These are phyloP conservation scores for Lyophyllum shimeji DNA, from an alignment of 768 basidiomycete genomes.

Conservation along the genomic window DNA sequence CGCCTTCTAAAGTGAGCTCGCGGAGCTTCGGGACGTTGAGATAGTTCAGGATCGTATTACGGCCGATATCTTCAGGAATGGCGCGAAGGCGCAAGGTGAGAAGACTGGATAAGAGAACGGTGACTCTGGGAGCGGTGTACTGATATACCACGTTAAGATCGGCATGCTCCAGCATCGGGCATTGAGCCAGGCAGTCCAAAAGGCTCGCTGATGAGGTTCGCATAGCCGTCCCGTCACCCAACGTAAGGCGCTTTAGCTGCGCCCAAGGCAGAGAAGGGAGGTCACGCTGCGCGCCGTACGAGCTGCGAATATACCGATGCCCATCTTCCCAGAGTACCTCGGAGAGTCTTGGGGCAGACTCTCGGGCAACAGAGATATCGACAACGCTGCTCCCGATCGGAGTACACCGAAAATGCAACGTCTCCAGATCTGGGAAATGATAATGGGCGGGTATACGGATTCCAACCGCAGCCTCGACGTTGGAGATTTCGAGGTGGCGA, in stretches of 20 bases:
- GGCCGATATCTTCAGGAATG: not conserved
- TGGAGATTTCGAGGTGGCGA: constrained; percentile 1
- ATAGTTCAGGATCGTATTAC: not conserved
- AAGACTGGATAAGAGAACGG: constrained; percentile 9
- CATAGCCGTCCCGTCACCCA: not conserved
- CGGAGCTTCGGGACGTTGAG: constrained; percentile 5
- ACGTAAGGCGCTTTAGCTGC: constrained; percentile 4
- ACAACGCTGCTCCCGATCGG: not conserved
- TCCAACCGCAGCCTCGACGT: not conserved
- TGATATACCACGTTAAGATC: not conserved
- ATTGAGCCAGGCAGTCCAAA: constrained; percentile 4
- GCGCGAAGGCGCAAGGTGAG: not conserved
- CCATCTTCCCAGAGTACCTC: constrained; percentile 9
- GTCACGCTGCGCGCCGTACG: not conserved
- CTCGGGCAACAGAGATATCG: not conserved
- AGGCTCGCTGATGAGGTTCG: not conserved
- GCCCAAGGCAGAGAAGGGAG: not conserved
- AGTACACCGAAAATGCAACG: not conserved
- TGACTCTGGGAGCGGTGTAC: not conserved
- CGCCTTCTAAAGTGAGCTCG: constrained; percentile 3
- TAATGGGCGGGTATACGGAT: not conserved
- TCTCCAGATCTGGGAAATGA: constrained; percentile 1
- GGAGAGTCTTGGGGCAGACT: not conserved
- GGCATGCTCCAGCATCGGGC: constrained; percentile 6
- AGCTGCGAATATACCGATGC: not conserved